Percentiles rank a stretch among this genome's conserved stretches.
phyloP scores from a whole-genome alignment of 495 filamentous ascomycete species.

The Paragyromitra xinjiangensis region DNA sequence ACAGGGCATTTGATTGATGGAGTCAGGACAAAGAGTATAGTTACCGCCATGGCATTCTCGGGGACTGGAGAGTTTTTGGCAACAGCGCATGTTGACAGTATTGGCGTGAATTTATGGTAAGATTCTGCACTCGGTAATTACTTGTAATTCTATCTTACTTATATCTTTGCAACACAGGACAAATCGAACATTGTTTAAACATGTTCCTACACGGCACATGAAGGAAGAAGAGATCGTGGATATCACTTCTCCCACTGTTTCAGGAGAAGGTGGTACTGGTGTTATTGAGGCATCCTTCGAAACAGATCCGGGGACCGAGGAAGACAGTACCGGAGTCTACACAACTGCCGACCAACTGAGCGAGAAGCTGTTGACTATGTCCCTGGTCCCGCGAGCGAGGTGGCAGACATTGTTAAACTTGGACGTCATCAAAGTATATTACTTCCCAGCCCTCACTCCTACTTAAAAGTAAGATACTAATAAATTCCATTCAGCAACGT shows the following conservation, averaged over 20 bases:
- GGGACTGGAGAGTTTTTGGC: constrained; percentile 91
- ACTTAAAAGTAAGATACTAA: constrained; percentile 34
- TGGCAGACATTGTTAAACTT: constrained; percentile 95
- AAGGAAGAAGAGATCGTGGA: constrained; percentile 74
- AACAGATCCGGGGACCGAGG: constrained; percentile 59
- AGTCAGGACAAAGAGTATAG: constrained; percentile 76
- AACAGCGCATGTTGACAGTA: constrained; percentile 79
- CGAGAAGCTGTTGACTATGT: constrained; percentile 82
- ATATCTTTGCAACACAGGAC: constrained; percentile 61
- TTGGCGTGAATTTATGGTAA: constrained; percentile 89
- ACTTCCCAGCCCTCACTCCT: not conserved
- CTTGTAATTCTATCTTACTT: constrained; percentile 11
- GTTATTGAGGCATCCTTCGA: constrained; percentile 75
- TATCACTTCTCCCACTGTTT: constrained; percentile 72
- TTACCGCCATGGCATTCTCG: constrained; percentile 86
- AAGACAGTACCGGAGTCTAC: constrained; percentile 61
- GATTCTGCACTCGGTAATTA: not conserved
- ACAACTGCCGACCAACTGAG: constrained; percentile 69
- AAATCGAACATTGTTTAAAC: constrained; percentile 87
- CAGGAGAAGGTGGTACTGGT: constrained; percentile 80
- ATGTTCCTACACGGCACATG: constrained; percentile 82
- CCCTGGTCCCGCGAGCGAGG: constrained; percentile 82
- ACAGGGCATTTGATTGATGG: constrained; percentile 94
- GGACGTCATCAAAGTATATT: constrained; percentile 76
- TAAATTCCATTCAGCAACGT: constrained; percentile 64